These are phyloP conservation scores for Kalanchoe fedtschenkoi DNA, from an alignment of 164 flowering plant genomes.

Conservation along the genomic window DNA sequence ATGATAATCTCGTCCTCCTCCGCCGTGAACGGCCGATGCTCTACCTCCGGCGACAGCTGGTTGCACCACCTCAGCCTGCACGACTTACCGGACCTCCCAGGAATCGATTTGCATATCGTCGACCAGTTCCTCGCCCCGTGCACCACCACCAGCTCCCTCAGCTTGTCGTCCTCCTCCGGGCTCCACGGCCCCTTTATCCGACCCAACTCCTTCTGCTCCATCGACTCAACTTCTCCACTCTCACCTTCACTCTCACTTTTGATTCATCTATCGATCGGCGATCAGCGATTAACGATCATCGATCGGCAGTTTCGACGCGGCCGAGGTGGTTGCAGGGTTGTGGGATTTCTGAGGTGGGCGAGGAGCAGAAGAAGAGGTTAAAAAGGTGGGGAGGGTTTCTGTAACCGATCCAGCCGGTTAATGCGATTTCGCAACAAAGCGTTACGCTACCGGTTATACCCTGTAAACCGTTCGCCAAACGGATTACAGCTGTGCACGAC, in stretches of 20 bases:
- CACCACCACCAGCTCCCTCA: conserved; percentile 19
- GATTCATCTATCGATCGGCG: neutral
- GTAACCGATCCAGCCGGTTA: conserved; percentile 5
- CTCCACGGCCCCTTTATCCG: conserved; percentile 53
- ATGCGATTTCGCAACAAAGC: neutral
- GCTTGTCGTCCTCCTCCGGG: conserved; percentile 32
- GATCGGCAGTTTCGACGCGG: neutral
- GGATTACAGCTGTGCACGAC: neutral
- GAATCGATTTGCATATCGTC: conserved; percentile 31
- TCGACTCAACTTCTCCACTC: too few relatives aligned
- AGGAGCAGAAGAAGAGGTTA: neutral
- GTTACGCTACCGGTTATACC: neutral
- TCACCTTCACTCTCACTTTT: neutral
- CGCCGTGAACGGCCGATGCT: conserved; percentile 33
- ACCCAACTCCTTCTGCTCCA: conserved; percentile 9
- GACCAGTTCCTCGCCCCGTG: conserved; percentile 52
- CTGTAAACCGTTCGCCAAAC: neutral
- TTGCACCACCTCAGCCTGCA: conserved; percentile 57
- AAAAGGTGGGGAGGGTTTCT: neutral
- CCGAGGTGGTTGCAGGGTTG: neutral
- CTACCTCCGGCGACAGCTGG: conserved; percentile 44
- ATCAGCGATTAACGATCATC: too few relatives aligned
- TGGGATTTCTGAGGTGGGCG: neutral
- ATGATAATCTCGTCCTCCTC: conserved; percentile 39
- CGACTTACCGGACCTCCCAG: conserved; percentile 47